Evolutionary conservation across 352 stramenopile species (phyloP).

Genomic region (Phytophthora citrophthora): DNA sequence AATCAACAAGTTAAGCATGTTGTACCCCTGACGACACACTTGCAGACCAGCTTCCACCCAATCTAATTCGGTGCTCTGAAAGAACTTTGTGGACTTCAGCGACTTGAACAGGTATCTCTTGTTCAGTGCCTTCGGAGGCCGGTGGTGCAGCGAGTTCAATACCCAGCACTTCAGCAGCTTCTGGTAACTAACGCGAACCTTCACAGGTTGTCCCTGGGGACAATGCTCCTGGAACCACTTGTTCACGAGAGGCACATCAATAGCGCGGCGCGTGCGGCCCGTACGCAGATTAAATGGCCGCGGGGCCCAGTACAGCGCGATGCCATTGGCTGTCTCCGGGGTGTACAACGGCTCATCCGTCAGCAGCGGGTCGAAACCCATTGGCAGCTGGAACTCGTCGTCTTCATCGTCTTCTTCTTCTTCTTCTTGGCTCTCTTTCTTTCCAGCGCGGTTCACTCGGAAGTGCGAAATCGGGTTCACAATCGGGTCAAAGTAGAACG

Average conservation of each 20-base stretch:
- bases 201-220: slow-evolving; percentile 97
- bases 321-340: slow-evolving; percentile 95
- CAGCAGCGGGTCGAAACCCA: slow-evolving; percentile 92
- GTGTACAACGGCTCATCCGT: slow-evolving; percentile 95
- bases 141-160: slow-evolving; percentile 97
- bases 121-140: slow-evolving; percentile 93
- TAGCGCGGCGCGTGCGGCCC: slow-evolving; percentile 94
- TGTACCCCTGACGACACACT: slow-evolving; percentile 99
- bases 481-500: slow-evolving; percentile 98
- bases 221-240: slow-evolving; percentile 99
- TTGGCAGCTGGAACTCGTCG: slow-evolving; percentile 90
- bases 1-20: slow-evolving; percentile 99
- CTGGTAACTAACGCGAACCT: slow-evolving; percentile 99
- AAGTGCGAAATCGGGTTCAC: slow-evolving; percentile 98
- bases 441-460: slow-evolving; percentile 77
- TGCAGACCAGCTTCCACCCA: slow-evolving; percentile 99
- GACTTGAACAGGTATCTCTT: slow-evolving; percentile 99
- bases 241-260: slow-evolving; percentile 99
- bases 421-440: slow-evolving; percentile 39
- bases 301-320: slow-evolving; percentile 98
- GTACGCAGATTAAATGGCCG: slow-evolving; percentile 98
- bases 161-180: slow-evolving; percentile 99
- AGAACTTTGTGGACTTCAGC: slow-evolving; percentile 99
- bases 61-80: slow-evolving; percentile 99
- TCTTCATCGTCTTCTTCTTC: slow-evolving; percentile 81